Percentiles rank a stretch among this genome's conserved stretches.
Evolutionary conservation across 202 grass and related monocot species (phyloP).

Genomic region (Miscanthus sacchariflorus): DNA sequence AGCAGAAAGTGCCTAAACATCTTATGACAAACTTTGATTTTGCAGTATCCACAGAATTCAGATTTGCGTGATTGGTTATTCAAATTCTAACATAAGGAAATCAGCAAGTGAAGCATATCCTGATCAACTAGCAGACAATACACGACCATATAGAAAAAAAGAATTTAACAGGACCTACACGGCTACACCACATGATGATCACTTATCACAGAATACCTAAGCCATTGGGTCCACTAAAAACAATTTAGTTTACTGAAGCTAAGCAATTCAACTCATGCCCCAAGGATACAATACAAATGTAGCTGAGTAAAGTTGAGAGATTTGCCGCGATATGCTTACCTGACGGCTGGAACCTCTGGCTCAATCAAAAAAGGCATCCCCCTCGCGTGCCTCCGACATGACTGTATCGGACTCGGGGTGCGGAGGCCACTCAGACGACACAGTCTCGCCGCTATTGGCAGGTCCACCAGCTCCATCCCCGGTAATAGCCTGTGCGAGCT

Average conservation of each 20-base stretch:
- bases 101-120: background rate
- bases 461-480: slow-evolving; percentile 52
- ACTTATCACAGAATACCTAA: background rate
- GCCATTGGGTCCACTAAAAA: background rate
- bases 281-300: background rate
- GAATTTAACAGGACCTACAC: background rate
- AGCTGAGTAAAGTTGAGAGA: background rate
- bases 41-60: background rate
- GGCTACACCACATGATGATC: background rate
- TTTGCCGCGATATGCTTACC: slow-evolving; percentile 17
- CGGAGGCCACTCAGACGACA: slow-evolving; percentile 64
- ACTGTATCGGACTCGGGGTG: slow-evolving; percentile 46
- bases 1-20: slow-evolving; percentile 3
- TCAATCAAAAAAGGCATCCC: slow-evolving; percentile 53
- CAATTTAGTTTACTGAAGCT: slow-evolving; percentile 3
- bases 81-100: background rate
- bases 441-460: slow-evolving; percentile 60
- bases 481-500: slow-evolving; percentile 53
- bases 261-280: slow-evolving; percentile 17
- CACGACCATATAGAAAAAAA: background rate
- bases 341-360: slow-evolving; percentile 3
- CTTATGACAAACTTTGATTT: slow-evolving; percentile 8
- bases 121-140: slow-evolving; percentile 16
- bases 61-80: slow-evolving; percentile 2
- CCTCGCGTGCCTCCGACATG: slow-evolving; percentile 54